Evolutionary conservation across 2,329 filamentous ascomycete species (phyloP), one percentile per base, ranked within the genome.

Genomic region (Colletotrichum somersetense): DNA sequence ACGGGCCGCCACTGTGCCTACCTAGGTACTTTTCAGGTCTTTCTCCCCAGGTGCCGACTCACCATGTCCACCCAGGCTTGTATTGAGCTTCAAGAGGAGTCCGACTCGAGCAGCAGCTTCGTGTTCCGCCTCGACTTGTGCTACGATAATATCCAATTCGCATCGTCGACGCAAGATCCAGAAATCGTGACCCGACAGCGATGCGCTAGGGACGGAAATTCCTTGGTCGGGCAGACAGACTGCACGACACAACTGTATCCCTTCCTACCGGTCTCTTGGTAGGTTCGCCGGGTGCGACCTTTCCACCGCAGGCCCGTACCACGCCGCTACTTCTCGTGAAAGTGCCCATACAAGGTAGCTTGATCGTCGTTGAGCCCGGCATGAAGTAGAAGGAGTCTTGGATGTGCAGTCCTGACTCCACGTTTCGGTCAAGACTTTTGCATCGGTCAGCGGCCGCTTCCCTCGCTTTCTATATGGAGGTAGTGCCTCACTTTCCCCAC

Each of bases 271-370:
- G 66, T 64, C 68, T 48, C 55, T 52, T 70, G 61, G 70, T 70
- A 72, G 66, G 61, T 50, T 72, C 70, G 59, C 70, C 70, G 66
- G 61, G 66, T 72, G 70, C 66, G 70, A 72, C 70, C 70, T 72
- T 42, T 70, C 55, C 66, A 72, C 70, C 42, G 66, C 70, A 72
- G 70, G 59, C 46, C 55, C 48, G 70, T 72, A 72, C 61, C 12
- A 72, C 66, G 55, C 59, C 40, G 61, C 61, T 55, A 35, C 61
- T 65, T 70, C 61, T 70, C 61, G 66, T 59, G 33, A 67, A 20
- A 64, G 61, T 61, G 30, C 59, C 33, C 33, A 56, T 50, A 53
- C 55, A 61, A 48, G 68, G 11, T 42, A 65, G 30, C 70, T 65
- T 30, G 48, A 61, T 69, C 59, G 69, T 69, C 69, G 61, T 70